Evolutionary conservation across 345 rosid genomes (phyloP).

Genomic region (Heritiera littoralis): DNA sequence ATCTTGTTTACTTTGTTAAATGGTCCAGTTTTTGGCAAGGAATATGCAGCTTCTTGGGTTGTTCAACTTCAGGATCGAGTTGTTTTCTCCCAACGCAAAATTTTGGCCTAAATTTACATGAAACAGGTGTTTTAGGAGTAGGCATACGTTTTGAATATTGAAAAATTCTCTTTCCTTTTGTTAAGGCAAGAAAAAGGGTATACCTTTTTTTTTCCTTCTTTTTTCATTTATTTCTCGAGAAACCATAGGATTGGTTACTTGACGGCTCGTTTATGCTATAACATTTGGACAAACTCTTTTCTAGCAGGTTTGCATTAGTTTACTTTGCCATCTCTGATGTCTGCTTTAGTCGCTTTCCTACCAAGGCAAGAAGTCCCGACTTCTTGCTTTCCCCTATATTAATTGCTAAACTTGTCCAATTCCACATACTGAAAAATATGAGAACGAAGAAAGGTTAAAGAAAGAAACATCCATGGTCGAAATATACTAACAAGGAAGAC

Average conservation of each 20-base stretch:
- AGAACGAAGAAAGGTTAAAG: too few species aligned
- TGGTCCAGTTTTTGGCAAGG: not conserved
- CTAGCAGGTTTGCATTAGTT: too few species aligned
- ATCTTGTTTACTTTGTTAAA: too few species aligned
- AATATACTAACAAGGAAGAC: too few species aligned
- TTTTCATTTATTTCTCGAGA: not conserved
- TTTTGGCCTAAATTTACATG: not conserved
- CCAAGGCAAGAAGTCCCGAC: too few species aligned
- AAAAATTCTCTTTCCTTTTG: not conserved
- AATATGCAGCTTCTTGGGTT: not conserved
- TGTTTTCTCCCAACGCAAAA: not conserved
- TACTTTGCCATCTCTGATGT: too few species aligned
- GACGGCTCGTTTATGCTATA: not conserved
- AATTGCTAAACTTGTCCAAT: too few species aligned
- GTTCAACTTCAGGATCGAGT: not conserved
- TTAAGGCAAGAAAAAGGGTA: not conserved
- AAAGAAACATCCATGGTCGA: too few species aligned
- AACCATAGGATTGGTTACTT: not conserved
- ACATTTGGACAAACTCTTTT: too few species aligned
- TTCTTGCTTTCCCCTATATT: too few species aligned
- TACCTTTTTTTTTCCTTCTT: not conserved
- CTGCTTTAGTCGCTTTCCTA: too few species aligned
- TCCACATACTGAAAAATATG: too few species aligned
- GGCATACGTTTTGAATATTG: not conserved
- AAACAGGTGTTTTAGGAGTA: not conserved